Percentiles rank a stretch among this genome's conserved stretches.
Conservation (phyloP, 768 basidiomycete species). For the Hygrocybe punicea region DNA sequence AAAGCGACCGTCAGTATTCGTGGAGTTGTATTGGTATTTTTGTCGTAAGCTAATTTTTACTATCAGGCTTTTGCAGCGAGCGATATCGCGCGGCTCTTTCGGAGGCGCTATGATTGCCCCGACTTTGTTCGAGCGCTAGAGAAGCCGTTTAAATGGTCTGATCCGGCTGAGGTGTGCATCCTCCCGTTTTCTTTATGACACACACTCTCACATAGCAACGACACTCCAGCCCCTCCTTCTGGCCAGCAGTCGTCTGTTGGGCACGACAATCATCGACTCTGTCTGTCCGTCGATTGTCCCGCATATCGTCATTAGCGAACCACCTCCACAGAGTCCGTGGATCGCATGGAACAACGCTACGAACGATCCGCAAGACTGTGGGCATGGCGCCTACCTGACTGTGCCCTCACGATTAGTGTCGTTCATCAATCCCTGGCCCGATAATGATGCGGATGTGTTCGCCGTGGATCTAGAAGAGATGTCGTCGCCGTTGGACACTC, state of each 20-base stretch:
- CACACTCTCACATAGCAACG: slow-evolving; percentile 3
- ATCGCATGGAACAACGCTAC: slow-evolving; percentile 35
- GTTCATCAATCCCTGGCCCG: slow-evolving; percentile 21
- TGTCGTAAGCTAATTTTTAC: not conserved
- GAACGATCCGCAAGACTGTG: slow-evolving; percentile 36
- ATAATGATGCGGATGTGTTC: not conserved
- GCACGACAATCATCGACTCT: slow-evolving; percentile 44
- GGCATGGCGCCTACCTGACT: slow-evolving; percentile 33
- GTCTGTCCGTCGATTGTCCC: slow-evolving; percentile 39
- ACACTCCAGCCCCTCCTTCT: slow-evolving; percentile 33
- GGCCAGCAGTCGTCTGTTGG: slow-evolving; percentile 20
- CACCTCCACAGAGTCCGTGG: slow-evolving; percentile 41
- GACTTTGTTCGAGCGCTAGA: slow-evolving; percentile 34
- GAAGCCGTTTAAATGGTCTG: slow-evolving; percentile 45
- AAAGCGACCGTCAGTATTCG: slow-evolving; percentile 40
- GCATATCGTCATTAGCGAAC: slow-evolving; percentile 44
- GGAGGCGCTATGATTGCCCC: slow-evolving; percentile 39
- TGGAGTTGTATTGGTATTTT: not conserved
- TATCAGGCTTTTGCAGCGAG: slow-evolving; percentile 43
- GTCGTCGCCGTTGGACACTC: slow-evolving; percentile 14
- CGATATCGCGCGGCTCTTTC: slow-evolving; percentile 33
- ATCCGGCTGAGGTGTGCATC: slow-evolving; percentile 48
- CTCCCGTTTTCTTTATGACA: not conserved
- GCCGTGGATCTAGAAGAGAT: slow-evolving; percentile 16
- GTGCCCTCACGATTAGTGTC: slow-evolving; percentile 26